Conservation (phyloP, 164 flowering plant genomes). For the Buxus sempervirens region DNA sequence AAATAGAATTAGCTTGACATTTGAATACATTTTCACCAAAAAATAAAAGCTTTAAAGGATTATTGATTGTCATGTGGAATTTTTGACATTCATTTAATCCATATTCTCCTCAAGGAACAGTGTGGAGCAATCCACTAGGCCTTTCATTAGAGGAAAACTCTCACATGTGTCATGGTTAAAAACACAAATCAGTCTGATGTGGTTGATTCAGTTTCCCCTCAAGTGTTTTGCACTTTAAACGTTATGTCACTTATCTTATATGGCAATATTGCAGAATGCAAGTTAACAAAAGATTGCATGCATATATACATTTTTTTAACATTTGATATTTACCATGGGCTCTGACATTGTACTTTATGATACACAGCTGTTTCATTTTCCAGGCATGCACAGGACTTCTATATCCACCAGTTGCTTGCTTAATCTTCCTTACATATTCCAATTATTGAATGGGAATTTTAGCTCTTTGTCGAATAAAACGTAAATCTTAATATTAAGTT, state of each 20-base stretch:
- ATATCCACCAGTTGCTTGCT: not conserved
- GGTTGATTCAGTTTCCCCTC: not conserved
- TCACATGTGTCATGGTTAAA: too few species aligned
- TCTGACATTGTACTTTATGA: not conserved
- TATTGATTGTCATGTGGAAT: too few species aligned
- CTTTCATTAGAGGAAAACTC: too few species aligned
- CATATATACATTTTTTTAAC: not conserved
- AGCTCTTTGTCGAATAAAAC: not conserved
- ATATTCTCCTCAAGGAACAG: too few species aligned
- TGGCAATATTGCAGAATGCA: not conserved
- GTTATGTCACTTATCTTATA: not conserved
- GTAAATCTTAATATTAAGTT: not conserved
- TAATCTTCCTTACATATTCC: not conserved
- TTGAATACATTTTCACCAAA: too few species aligned
- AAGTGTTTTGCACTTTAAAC: not conserved
- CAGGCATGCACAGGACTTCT: not conserved
- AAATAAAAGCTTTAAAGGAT: too few species aligned
- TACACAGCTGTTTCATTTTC: not conserved
- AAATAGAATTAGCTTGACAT: too few species aligned
- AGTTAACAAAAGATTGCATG: not conserved
- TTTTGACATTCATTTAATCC: too few species aligned
- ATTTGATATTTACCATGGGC: not conserved
- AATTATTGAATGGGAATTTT: too few species aligned
- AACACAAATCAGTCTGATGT: too few species aligned
- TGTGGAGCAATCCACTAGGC: too few species aligned